Conservation (phyloP, 768 basidiomycete species). For the Pulveroboletus frians region DNA sequence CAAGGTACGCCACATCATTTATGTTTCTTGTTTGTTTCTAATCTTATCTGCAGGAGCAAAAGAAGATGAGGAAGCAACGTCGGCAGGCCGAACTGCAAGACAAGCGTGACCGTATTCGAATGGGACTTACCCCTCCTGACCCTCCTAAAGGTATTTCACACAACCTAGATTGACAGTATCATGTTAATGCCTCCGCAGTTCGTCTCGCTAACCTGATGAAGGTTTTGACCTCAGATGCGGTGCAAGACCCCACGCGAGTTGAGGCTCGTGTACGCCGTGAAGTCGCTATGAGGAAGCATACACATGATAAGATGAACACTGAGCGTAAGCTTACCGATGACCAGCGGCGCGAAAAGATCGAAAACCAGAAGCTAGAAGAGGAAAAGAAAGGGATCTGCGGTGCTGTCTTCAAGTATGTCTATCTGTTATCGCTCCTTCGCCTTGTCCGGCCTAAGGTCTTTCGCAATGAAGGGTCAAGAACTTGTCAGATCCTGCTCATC, state of each 20-base stretch:
- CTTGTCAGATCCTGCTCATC: conserved; percentile 87
- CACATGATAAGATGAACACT: conserved; percentile 90
- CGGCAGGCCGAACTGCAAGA: conserved; percentile 88
- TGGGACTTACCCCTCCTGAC: conserved; percentile 95
- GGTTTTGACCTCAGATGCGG: conserved; percentile 92
- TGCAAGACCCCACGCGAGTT: conserved; percentile 96
- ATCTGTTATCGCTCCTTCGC: not conserved
- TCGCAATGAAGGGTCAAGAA: conserved; percentile 63
- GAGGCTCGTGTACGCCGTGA: conserved; percentile 93
- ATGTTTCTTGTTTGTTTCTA: not conserved
- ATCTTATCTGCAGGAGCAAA: conserved; percentile 60
- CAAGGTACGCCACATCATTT: conserved; percentile 44
- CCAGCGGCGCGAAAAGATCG: conserved; percentile 80
- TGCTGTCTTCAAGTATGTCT: conserved; percentile 84
- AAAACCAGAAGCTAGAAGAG: conserved; percentile 79
- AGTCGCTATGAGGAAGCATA: conserved; percentile 83
- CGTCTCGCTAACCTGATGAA: conserved; percentile 96
- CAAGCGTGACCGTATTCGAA: conserved; percentile 88
- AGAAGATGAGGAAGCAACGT: conserved; percentile 92
- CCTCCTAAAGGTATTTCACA: conserved; percentile 74
- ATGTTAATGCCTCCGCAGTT: conserved; percentile 42
- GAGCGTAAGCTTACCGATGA: conserved; percentile 92
- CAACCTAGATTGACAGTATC: too few species aligned
- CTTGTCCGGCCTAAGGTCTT: not conserved
- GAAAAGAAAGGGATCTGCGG: conserved; percentile 81